Percentiles rank a stretch among this genome's conserved stretches.
phyloP scores from a whole-genome alignment of 306 rosid species.

The Gleditsia sinensis region DNA sequence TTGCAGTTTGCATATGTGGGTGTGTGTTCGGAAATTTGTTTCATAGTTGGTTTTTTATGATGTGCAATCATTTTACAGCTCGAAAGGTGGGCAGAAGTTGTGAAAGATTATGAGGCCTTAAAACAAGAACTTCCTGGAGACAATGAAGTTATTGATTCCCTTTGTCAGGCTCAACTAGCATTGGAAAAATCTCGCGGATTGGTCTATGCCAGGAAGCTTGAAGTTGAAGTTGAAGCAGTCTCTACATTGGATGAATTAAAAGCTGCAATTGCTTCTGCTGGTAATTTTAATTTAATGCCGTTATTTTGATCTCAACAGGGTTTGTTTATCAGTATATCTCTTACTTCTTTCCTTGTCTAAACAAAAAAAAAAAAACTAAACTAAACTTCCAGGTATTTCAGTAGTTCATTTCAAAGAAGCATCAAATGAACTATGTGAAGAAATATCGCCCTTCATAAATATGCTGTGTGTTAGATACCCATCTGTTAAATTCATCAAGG shows the following conservation, averaged over 20 bases:
- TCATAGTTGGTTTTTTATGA: not conserved
- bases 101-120: conserved; percentile 74
- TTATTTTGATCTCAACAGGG: not conserved
- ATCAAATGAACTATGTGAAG: conserved; percentile 68
- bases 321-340: conserved; percentile 21
- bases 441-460: conserved; percentile 78
- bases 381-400: conserved; percentile 64
- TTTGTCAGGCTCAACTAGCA: conserved; percentile 62
- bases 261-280: conserved; percentile 63
- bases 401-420: conserved; percentile 78
- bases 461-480: conserved; percentile 70
- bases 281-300: conserved; percentile 49
- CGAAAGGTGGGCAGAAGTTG: conserved; percentile 86
- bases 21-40: conserved; percentile 25
- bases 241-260: conserved; percentile 65
- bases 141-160: conserved; percentile 72
- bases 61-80: conserved; percentile 55
- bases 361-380: conserved; percentile 30
- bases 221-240: conserved; percentile 83
- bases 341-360: conserved; percentile 26
- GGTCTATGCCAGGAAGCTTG: conserved; percentile 48
- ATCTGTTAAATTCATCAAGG: conserved; percentile 60
- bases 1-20: too few relatives aligned
- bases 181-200: conserved; percentile 57
- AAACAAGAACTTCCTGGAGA: conserved; percentile 78